phyloP scores from a whole-genome alignment of 2,329 filamentous ascomycete species.

The Hypoxylon sp. region DNA sequence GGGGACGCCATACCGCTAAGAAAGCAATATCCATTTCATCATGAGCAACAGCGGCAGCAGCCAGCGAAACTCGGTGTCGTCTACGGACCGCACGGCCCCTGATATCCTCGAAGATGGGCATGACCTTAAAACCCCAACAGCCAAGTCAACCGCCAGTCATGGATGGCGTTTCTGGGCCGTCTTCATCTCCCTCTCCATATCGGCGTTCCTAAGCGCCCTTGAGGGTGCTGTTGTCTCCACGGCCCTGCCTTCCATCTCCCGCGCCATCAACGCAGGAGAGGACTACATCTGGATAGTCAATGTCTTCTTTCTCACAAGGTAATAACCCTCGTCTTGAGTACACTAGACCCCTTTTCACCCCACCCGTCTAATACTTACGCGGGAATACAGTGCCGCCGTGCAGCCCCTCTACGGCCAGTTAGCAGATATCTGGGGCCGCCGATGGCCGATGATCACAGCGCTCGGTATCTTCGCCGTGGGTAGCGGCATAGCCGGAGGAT shows the following conservation, averaged over 20 bases:
- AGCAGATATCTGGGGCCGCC: conserved; percentile 60
- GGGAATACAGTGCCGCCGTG: neutral
- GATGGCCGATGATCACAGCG: conserved; percentile 52
- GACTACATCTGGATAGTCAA: neutral
- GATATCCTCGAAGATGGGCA: neutral
- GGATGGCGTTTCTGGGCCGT: neutral
- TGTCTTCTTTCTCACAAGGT: neutral
- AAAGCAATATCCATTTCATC: neutral
- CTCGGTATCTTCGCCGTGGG: conserved; percentile 60
- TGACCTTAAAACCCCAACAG: neutral
- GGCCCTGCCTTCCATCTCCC: conserved; percentile 1
- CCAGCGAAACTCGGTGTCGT: neutral
- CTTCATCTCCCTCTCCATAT: conserved; percentile 3
- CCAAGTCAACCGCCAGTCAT: neutral
- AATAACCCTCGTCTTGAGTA: neutral
- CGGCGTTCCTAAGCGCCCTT: neutral
- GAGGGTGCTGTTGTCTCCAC: conserved; percentile 4
- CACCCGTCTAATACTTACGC: neutral
- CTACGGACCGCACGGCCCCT: neutral
- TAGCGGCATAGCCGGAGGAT: conserved; percentile 59
- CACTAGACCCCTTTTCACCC: neutral
- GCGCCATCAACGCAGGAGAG: neutral
- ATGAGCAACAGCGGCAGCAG: neutral
- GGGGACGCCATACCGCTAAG: neutral
- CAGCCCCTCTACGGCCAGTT: conserved; percentile 61